Percentiles rank a stretch among this genome's conserved stretches.
Conservation (phyloP, 768 basidiomycete species). For the Coprinopsis cinerea region DNA sequence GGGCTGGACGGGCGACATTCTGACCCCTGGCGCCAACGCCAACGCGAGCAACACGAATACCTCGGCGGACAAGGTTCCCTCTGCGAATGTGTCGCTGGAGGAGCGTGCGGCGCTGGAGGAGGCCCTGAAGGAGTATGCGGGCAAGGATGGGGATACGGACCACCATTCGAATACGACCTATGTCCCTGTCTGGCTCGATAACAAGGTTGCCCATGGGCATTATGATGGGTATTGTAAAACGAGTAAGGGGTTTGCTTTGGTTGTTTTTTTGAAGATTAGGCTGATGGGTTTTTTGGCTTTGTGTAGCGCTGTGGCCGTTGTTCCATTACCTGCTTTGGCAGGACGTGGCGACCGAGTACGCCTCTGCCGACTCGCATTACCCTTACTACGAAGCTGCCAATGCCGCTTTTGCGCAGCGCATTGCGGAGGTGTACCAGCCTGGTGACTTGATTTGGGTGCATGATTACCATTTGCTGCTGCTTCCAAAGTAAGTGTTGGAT, state of each 20-base stretch:
- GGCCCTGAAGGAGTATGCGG: slow-evolving; percentile 55
- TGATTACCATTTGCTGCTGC: slow-evolving; percentile 94
- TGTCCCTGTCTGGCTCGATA: slow-evolving; percentile 88
- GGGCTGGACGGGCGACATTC: slow-evolving; percentile 91
- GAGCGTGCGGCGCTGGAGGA: slow-evolving; percentile 64
- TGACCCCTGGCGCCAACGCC: slow-evolving; percentile 33
- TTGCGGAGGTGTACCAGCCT: slow-evolving; percentile 70
- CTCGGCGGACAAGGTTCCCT: slow-evolving; percentile 34
- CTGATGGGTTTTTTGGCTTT: background rate
- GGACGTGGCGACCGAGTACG: slow-evolving; percentile 86
- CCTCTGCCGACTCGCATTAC: slow-evolving; percentile 81
- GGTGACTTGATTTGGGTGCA: slow-evolving; percentile 95
- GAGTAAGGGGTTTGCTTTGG: slow-evolving; percentile 53
- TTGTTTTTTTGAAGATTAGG: slow-evolving; percentile 1
- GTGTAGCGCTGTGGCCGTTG: slow-evolving; percentile 86
- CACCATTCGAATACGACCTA: slow-evolving; percentile 62
- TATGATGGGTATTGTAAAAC: slow-evolving; percentile 98
- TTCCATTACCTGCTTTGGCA: slow-evolving; percentile 99
- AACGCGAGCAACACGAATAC: slow-evolving; percentile 9
- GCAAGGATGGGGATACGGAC: slow-evolving; percentile 52
- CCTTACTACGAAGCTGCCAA: slow-evolving; percentile 79
- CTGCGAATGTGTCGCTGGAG: slow-evolving; percentile 45
- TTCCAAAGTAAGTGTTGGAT: slow-evolving; percentile 47
- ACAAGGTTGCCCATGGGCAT: slow-evolving; percentile 85
- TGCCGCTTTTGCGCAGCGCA: slow-evolving; percentile 67